Base-by-base conservation (phyloP, 352 stramenopile species). In the Phytophthora litchii region DNA sequence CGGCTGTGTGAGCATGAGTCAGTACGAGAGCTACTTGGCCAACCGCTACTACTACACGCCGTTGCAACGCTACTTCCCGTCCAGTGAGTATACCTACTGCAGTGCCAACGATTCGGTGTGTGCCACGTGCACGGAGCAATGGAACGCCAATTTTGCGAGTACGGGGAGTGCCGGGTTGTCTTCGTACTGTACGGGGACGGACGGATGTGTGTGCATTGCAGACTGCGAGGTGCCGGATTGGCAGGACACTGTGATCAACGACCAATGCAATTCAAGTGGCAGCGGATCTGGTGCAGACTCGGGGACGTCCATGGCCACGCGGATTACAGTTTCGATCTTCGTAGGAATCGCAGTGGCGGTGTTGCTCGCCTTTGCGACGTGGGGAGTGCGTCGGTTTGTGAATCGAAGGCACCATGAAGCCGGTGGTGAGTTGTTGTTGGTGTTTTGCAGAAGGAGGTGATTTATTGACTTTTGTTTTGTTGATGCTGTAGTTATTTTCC, bases 1-100 rank as follows among this genome's bases (percentile, higher is more conserved):
- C 41, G 64, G 48, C 20, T 83, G 74, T 19, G 72, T 83, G 44
- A 80, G 66, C 35, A 65, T 70, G 53, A 54, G 21, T 13, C 14
- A 62, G 12, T 78, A 78, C 52, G 49, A 74, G 40, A 38, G 43
- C 21, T 78, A 78, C 37, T 23, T 67, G 43, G 51, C 60, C 58
- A 55, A 64, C 43, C 72, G 72, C 14, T 71, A 70, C 60, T 81
- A 81, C 59, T 81, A 81, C 59, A 66, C 58, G 31, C 72, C 72
- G 9, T 47, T 77, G 35, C 72, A 77, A 59, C 71, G 72, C 29
- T 81, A 78, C 55, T 81, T 75, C 41, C 56, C 60, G 17, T 67
- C 70, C 6, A 64, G n/a, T 36, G 63, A 74, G 44, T 77, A 74
- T 59, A 60, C 60, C 27, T 83, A 83, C 54, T 83, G 73, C 50